Base-by-base conservation (phyloP, 2,329 filamentous ascomycete genomes). In the Neospermospora avenae region DNA sequence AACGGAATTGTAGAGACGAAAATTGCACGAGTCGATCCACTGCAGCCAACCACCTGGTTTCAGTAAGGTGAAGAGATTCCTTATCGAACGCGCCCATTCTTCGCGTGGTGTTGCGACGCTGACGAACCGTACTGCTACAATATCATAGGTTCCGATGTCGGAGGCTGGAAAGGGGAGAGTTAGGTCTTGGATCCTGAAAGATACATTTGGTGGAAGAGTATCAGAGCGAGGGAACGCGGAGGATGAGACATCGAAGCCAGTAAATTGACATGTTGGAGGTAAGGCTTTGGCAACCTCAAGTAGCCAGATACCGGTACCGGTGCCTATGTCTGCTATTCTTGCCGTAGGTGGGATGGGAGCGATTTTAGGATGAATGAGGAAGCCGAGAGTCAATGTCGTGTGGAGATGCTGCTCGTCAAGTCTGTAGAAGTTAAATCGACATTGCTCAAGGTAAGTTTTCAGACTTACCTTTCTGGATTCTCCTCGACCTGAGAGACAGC, bases 231-330 rank as follows among this genome's bases (percentile, higher is more conserved):
- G 67, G 18, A 71, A 69, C 22, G 64, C 55, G 10, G 65, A 66
- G 22, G 64, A 44, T 13, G 64, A 61, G 44, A 62, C 52, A 63
- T 71, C 70, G 45, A 66, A 69, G 54, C 69, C 69, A 20, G 55
- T 64, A 11, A 71, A 22, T 49, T 61, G 45, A 31, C 28, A 31
- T 31, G 55, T 20, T 41, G 37, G 14, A 11, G 59, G 59, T 16
- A 61, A 31, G 8, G n/a, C 31, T 48, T 41, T 39, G 25, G 59
- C 54, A 13, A 61, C 55, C 31, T 57, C 54, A 2, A 58, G 22
- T 53, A 70, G 67, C 81, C 84, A 86, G 55, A 83, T 82, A 2
- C 84, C 83, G 0, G 83, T 85, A 20, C 84, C 84, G 7, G 81
- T 84, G 24, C 74, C 75, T 16, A 77, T 69, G 48, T 77, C 76